Percentiles rank a stretch among this genome's conserved stretches.
Evolutionary conservation across 352 stramenopile genomes (phyloP).

Genomic region (Sclerospora graminicola): DNA sequence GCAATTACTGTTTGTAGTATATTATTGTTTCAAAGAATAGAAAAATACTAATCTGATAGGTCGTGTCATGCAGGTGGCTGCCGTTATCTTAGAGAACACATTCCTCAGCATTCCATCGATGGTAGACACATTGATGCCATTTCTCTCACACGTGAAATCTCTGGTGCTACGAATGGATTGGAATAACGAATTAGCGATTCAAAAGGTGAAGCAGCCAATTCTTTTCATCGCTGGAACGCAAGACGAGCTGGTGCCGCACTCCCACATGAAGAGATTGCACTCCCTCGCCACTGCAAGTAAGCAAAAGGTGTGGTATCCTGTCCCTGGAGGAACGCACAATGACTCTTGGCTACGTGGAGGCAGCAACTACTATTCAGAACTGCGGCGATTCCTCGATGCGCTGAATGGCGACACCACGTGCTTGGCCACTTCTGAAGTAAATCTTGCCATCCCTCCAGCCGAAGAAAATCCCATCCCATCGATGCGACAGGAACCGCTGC

Average conservation of each 20-base stretch:
- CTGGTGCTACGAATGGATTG: conserved; percentile 88
- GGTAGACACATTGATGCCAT: conserved; percentile 90
- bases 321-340: conserved; percentile 91
- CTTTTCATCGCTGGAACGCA: conserved; percentile 86
- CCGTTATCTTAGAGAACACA: conserved; percentile 91
- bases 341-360: conserved; percentile 90
- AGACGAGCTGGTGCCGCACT: conserved; percentile 89
- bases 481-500: conserved; percentile 56
- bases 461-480: conserved; percentile 58
- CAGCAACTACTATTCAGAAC: conserved; percentile 71
- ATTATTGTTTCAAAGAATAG: background rate
- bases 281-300: conserved; percentile 46
- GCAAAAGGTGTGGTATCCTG: conserved; percentile 49
- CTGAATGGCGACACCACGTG: conserved; percentile 18
- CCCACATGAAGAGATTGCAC: conserved; percentile 80
- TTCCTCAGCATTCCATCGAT: conserved; percentile 90
- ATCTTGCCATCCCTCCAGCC: background rate
- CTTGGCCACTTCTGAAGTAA: conserved; percentile 8
- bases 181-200: conserved; percentile 65
- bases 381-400: conserved; percentile 55
- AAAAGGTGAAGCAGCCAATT: conserved; percentile 66
- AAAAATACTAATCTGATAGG: background rate
- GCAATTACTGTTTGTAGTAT: background rate
- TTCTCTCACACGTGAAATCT: conserved; percentile 82
- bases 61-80: conserved; percentile 49